These are phyloP conservation scores for Orobanche coerulescens DNA, from an alignment of 257 asterid species.

Conservation along the genomic window DNA sequence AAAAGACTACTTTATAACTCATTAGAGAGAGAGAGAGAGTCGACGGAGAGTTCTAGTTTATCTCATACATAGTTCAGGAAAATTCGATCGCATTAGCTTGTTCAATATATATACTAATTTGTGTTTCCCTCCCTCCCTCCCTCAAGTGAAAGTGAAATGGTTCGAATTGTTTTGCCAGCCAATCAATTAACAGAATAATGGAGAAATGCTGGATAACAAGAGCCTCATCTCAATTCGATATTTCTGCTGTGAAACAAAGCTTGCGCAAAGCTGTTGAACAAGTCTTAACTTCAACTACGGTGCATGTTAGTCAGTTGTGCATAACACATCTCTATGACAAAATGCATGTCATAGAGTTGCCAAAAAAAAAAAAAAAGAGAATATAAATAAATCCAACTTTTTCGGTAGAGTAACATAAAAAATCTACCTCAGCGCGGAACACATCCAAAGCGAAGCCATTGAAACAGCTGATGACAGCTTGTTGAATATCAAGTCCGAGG, in stretches of 20 bases:
- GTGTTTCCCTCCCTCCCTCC: too few species aligned
- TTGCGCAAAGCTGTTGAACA: not conserved
- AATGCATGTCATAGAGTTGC: not conserved
- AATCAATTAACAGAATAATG: too few species aligned
- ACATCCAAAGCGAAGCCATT: slow-evolving; percentile 84
- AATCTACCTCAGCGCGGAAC: slow-evolving; percentile 74
- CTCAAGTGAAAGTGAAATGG: too few species aligned
- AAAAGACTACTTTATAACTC: not conserved
- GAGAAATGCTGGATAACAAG: not conserved
- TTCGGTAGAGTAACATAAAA: not conserved
- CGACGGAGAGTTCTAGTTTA: too few species aligned
- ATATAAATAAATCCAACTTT: not conserved
- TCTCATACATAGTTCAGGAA: not conserved
- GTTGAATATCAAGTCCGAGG: slow-evolving; percentile 86
- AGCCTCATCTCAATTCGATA: not conserved
- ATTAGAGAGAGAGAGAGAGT: not conserved
- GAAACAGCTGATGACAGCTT: slow-evolving; percentile 95
- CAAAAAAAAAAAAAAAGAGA: not conserved
- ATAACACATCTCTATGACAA: not conserved
- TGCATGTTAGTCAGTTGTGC: too few species aligned
- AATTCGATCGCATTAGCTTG: not conserved
- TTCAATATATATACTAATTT: too few species aligned
- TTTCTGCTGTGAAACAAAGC: not conserved
- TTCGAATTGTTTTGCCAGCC: too few species aligned
- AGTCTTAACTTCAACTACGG: not conserved